Percentiles rank a stretch among this genome's conserved stretches.
These are phyloP conservation scores for Hawksworthiomyces lignivorus DNA, from an alignment of 2,329 filamentous ascomycete species.

Conservation along the genomic window DNA sequence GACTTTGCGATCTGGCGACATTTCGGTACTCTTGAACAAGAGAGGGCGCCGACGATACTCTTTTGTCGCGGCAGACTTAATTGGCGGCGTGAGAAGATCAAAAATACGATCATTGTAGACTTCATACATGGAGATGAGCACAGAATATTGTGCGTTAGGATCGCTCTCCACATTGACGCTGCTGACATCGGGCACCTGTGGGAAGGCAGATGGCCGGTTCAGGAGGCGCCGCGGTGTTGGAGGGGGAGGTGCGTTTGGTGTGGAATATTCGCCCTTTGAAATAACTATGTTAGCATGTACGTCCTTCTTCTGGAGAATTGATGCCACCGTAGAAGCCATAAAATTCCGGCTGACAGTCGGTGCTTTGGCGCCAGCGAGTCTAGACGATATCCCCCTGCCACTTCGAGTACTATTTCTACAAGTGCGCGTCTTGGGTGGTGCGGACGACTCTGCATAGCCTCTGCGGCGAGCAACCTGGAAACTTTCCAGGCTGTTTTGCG, in stretches of 20 bases:
- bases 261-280: conserved; percentile 37
- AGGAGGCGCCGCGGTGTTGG: conserved; percentile 55
- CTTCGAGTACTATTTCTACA: no score
- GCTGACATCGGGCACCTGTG: conserved; percentile 67
- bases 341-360: conserved; percentile 29
- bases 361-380: no score
- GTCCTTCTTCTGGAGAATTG: conserved; percentile 30
- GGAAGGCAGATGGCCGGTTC: conserved; percentile 62
- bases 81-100: conserved; percentile 68
- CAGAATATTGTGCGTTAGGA: conserved; percentile 67
- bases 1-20: conserved; percentile 83
- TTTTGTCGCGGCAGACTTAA: conserved; percentile 54
- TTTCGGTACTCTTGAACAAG: conserved; percentile 86
- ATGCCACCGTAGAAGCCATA: conserved; percentile 39
- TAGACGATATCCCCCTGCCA: no score
- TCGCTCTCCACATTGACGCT: conserved; percentile 61
- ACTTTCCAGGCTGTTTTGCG: conserved; percentile 31
- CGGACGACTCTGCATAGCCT: conserved; percentile 13
- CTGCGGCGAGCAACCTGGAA: conserved; percentile 35
- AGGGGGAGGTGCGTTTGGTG: conserved; percentile 31
- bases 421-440: conserved; percentile 2
- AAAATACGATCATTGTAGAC: conserved; percentile 98
- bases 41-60: conserved; percentile 70
- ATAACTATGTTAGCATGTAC: conserved; percentile 35
- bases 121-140: conserved; percentile 96